These are phyloP conservation scores for Letharia lupina DNA, from an alignment of 495 filamentous ascomycete species.

Conservation along the genomic window DNA sequence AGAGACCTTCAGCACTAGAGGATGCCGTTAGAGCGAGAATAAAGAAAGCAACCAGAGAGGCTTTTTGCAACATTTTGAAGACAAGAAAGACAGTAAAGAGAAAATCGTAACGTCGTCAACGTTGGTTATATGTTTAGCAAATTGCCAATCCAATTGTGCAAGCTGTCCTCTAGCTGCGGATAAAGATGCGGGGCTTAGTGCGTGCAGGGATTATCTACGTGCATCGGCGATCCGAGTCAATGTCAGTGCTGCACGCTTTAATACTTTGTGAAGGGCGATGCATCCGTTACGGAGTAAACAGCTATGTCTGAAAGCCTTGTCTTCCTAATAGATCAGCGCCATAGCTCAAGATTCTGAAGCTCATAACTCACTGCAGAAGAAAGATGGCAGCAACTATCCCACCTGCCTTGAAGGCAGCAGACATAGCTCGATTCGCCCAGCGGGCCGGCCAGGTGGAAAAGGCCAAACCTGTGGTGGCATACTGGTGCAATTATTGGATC, in stretches of 20 bases:
- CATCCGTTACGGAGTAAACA: background rate
- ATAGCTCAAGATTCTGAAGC: background rate
- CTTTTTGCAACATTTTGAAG: slow-evolving; percentile 17
- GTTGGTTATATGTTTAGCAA: background rate
- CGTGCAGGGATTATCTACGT: background rate
- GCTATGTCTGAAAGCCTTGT: background rate
- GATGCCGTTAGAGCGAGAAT: slow-evolving; percentile 11
- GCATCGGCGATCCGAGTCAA: background rate
- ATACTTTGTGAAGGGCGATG: background rate
- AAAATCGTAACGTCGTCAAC: background rate
- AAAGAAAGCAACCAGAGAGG: slow-evolving; percentile 13
- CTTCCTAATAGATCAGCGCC: background rate
- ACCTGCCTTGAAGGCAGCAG: slow-evolving; percentile 61
- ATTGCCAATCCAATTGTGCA: background rate
- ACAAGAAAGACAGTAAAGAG: background rate
- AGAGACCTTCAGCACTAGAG: slow-evolving; percentile 54
- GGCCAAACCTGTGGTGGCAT: slow-evolving; percentile 76
- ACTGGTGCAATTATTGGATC: slow-evolving; percentile 94
- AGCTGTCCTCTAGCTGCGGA: slow-evolving; percentile 24
- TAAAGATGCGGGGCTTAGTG: slow-evolving; percentile 14
- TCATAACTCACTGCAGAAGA: background rate
- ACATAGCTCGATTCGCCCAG: slow-evolving; percentile 68
- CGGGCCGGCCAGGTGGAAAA: slow-evolving; percentile 79
- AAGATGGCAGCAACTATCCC: slow-evolving; percentile 70
- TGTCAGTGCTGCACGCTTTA: background rate